Percentiles rank a stretch among this genome's conserved stretches.
Conservation (phyloP, 345 rosid genomes). For the Sapria himalayana region DNA sequence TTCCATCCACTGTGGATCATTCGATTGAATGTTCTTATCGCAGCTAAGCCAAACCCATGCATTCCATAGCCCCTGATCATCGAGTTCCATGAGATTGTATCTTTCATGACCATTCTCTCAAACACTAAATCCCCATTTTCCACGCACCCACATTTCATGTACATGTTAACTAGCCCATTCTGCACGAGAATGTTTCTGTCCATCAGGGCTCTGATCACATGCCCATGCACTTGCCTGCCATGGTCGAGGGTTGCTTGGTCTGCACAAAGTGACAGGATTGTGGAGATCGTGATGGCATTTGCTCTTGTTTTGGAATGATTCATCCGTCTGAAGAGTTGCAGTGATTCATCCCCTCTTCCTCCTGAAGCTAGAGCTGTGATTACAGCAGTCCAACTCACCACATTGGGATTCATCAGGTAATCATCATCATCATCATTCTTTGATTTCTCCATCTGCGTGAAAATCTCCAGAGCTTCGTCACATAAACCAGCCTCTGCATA, state of each 20-base stretch:
- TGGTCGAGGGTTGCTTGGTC: constrained; percentile 29
- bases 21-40: constrained; percentile 25
- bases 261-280: constrained; percentile 44
- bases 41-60: constrained; percentile 37
- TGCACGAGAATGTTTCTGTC: constrained; percentile 30
- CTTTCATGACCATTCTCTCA: constrained; percentile 21
- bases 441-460: constrained; percentile 26
- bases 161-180: constrained; percentile 57
- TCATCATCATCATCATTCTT: constrained; percentile 7
- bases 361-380: constrained; percentile 41
- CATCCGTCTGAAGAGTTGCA: constrained; percentile 35
- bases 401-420: constrained; percentile 25
- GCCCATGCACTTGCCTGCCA: constrained; percentile 54
- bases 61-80: constrained; percentile 46
- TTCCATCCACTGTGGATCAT: constrained; percentile 26
- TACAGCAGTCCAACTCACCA: constrained; percentile 53
- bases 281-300: constrained; percentile 36
- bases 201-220: constrained; percentile 27
- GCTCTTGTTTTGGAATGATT: constrained; percentile 23
- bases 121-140: constrained; percentile 23
- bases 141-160: constrained; percentile 44
- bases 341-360: constrained; percentile 27
- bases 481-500: constrained; percentile 34
- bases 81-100: constrained; percentile 46
- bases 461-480: constrained; percentile 28